Evolutionary conservation across 306 rosid species (phyloP), one percentile per base, ranked within the genome.

Genomic region (Lathyrus tuberosus): DNA sequence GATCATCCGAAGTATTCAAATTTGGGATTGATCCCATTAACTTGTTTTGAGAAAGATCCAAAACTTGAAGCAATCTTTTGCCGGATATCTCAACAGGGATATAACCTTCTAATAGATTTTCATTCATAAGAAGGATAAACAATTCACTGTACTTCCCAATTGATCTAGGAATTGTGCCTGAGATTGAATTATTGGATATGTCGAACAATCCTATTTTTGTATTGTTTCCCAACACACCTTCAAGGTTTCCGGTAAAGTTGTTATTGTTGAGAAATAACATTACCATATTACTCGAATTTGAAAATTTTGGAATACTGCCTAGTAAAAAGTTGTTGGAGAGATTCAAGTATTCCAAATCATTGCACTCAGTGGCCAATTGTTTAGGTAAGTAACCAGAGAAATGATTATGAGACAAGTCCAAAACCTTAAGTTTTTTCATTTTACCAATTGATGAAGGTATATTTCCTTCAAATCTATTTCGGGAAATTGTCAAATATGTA

Each of bases 361-460:
- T 4, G 5, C 68, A 58, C 0, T 35, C 12, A 0, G 40, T 42
- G 38, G 18, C 22, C 5, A 73, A 1, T 28, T 54, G 8, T 47
- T 24, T 9, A 0, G 75, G 75, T 17, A 79, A 16, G 40, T 67
- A 57, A 4, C 79, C 78, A 0, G 40, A 40, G 22, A 81, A 67
- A 6, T 6, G 0, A 26, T 67, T 81, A 15, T 71, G 2, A 0
- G 84, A 81, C 14, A 81, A 14, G 48, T 81, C 79, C 70, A 81
- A 43, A 1, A 0, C 0, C 1, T 0, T 0, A 14, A 73, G 11
- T 5, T 11, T 1, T n/a, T 17, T 7, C 70, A 80, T 71, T 9
- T 75, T 20, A 54, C 75, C 28, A 31, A 76, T 35, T 17, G 79
- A 76, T 15, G 65, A 12, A 0, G 76, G 85, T 44, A 76, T 51